phyloP scores from a whole-genome alignment of 2,329 filamentous ascomycete species.

The Hymenoscyphus occultus region DNA sequence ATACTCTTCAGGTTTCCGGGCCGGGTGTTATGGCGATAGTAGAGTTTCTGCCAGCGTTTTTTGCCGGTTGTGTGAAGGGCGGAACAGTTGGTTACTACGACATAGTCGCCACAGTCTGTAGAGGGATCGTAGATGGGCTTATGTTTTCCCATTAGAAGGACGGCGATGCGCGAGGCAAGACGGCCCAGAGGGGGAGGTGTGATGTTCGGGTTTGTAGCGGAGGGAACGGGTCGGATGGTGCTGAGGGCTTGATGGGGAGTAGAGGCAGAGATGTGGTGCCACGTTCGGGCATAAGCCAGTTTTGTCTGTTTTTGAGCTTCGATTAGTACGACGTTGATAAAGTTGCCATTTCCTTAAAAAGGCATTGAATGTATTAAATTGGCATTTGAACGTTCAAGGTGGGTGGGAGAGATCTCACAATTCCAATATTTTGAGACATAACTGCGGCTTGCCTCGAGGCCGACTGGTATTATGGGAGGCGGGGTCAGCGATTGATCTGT shows the following conservation, averaged over 20 bases:
- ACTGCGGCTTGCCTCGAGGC: constrained; percentile 30
- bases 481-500: constrained; percentile 9
- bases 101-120: constrained; percentile 98
- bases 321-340: constrained; percentile 11
- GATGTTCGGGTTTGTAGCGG: constrained; percentile 40
- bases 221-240: constrained; percentile 44
- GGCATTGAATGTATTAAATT: neutral
- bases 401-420: constrained; percentile 50
- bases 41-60: constrained; percentile 91
- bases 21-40: constrained; percentile 90
- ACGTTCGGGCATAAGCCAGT: constrained; percentile 92
- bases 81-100: constrained; percentile 87
- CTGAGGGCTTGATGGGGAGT: constrained; percentile 58
- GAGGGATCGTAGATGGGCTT: constrained; percentile 97
- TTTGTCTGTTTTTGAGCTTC: constrained; percentile 62
- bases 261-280: constrained; percentile 81
- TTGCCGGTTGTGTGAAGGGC: constrained; percentile 85
- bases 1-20: constrained; percentile 84
- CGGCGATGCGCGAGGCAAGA: constrained; percentile 81
- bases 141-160: constrained; percentile 95
- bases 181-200: constrained; percentile 82
- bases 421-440: constrained; percentile 79
- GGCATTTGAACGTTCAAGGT: neutral
- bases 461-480: constrained; percentile 22
- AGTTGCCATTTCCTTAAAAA: neutral